Percentiles rank a stretch among this genome's conserved stretches.
Evolutionary conservation across 2,329 filamentous ascomycete species (phyloP).

Genomic region (Alternaria solani): DNA sequence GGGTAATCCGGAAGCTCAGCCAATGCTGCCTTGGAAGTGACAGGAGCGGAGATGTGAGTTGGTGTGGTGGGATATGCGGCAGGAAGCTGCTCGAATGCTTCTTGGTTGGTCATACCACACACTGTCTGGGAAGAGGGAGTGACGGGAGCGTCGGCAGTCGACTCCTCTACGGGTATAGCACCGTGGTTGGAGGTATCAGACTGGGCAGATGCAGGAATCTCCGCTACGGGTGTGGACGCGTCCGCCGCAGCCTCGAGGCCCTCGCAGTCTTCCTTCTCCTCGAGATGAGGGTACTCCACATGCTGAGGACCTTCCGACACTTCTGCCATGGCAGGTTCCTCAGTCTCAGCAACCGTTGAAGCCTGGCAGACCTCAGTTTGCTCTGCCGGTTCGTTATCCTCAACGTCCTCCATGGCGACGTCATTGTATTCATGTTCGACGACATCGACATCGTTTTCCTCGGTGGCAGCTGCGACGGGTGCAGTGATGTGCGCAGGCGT

Average conservation of each 20-base stretch:
- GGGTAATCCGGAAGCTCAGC: conserved; percentile 35
- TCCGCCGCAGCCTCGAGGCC: neutral
- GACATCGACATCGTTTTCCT: neutral
- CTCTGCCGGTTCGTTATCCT: conserved; percentile 1
- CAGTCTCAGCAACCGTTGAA: neutral
- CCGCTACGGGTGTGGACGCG: conserved; percentile 3
- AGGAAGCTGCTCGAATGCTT: conserved; percentile 25
- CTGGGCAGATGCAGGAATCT: neutral
- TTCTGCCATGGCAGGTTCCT: neutral
- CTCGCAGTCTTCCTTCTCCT: neutral
- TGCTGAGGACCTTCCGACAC: neutral
- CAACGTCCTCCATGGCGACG: conserved; percentile 7
- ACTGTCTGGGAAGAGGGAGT: conserved; percentile 18
- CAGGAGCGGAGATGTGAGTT: conserved; percentile 16
- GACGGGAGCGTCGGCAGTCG: conserved; percentile 3
- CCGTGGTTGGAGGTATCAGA: conserved; percentile 4
- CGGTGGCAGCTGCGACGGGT: neutral
- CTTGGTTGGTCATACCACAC: conserved; percentile 24
- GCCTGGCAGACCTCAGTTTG: conserved; percentile 1
- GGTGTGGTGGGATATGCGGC: conserved; percentile 21
- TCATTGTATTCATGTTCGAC: conserved; percentile 5
- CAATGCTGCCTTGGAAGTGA: conserved; percentile 15
- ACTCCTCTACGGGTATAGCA: conserved; percentile 6
- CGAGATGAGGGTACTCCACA: neutral
- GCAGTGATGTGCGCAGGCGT: conserved; percentile 37